Evolutionary conservation across 2,329 filamentous ascomycete genomes (phyloP).

Genomic region (Botrytis porri): DNA sequence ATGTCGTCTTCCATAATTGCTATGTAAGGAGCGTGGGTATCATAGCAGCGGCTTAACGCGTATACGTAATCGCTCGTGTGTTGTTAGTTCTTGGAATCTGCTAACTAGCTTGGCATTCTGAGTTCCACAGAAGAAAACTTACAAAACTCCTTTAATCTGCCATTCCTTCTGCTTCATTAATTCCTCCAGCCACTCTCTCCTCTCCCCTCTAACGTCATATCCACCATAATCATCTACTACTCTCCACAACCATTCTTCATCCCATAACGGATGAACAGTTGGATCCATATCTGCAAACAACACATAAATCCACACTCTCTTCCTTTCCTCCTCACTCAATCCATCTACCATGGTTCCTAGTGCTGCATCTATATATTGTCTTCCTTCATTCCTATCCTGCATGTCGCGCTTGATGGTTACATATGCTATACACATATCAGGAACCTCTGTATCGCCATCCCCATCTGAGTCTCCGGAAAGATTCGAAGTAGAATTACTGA

Average conservation of each 20-base stretch:
- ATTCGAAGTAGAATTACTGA: not conserved
- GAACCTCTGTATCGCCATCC: not conserved
- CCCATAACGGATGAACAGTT: conserved; percentile 14
- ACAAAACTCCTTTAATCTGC: conserved; percentile 12
- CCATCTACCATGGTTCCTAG: conserved; percentile 28
- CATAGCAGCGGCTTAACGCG: conserved; percentile 34
- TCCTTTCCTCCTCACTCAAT: conserved; percentile 29
- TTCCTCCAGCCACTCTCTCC: not conserved
- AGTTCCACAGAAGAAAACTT: not conserved
- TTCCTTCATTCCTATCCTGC: conserved; percentile 20
- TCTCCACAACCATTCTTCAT: not conserved
- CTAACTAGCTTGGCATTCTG: not conserved
- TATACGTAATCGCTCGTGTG: conserved; percentile 37
- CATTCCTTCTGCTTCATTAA: conserved; percentile 7
- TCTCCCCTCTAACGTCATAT: conserved; percentile 3
- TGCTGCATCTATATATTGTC: conserved; percentile 26
- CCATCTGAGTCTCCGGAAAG: not conserved
- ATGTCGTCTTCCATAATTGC: conserved; percentile 42
- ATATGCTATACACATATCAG: conserved; percentile 24
- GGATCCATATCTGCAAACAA: conserved; percentile 5
- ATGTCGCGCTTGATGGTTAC: conserved; percentile 22
- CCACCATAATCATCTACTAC: conserved; percentile 10
- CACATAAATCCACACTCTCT: conserved; percentile 6
- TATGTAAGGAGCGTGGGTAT: conserved; percentile 36
- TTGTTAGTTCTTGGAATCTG: not conserved